Conservation (phyloP, 305 asterid genomes). For the Ajuga reptans region DNA sequence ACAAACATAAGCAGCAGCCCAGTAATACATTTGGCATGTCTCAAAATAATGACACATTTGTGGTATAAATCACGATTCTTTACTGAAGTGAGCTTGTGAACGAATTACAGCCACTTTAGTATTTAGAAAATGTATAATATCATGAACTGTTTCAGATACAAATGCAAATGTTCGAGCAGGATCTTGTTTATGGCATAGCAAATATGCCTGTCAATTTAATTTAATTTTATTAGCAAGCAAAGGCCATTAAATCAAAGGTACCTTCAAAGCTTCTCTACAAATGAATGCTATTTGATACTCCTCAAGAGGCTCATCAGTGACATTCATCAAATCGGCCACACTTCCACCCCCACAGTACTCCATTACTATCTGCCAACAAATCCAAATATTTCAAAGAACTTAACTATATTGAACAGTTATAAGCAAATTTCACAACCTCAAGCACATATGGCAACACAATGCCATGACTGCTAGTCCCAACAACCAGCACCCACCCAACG, state of each 20-base stretch:
- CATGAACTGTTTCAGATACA: background rate
- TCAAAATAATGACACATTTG: background rate
- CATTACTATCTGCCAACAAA: slow-evolving; percentile 86
- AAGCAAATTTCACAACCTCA: slow-evolving; percentile 8
- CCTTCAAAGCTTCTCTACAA: slow-evolving; percentile 94
- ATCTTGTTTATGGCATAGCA: background rate
- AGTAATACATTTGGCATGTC: slow-evolving; percentile 18
- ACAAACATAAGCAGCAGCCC: slow-evolving; percentile 16
- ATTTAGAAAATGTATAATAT: background rate
- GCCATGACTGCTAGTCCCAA: slow-evolving; percentile 1
- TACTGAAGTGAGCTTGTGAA: slow-evolving; percentile 16
- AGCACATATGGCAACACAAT: background rate
- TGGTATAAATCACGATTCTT: background rate
- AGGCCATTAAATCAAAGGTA: slow-evolving; percentile 25
- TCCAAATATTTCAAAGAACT: slow-evolving; percentile 18
- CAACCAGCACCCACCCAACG: background rate
- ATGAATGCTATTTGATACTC: slow-evolving; percentile 88
- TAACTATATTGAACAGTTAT: slow-evolving; percentile 12
- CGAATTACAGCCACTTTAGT: background rate
- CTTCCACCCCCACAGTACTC: slow-evolving; percentile 99
- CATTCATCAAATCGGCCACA: slow-evolving; percentile 94
- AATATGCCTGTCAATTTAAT: background rate
- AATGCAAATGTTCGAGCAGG: background rate
- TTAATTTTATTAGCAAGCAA: slow-evolving; percentile 15
- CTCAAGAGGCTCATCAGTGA: slow-evolving; percentile 80